A percentile compares a stretch with the other conserved stretches of the same genome.
phyloP scores from a whole-genome alignment of 495 filamentous ascomycete species.

The Aspergillus carlsbadensis region DNA sequence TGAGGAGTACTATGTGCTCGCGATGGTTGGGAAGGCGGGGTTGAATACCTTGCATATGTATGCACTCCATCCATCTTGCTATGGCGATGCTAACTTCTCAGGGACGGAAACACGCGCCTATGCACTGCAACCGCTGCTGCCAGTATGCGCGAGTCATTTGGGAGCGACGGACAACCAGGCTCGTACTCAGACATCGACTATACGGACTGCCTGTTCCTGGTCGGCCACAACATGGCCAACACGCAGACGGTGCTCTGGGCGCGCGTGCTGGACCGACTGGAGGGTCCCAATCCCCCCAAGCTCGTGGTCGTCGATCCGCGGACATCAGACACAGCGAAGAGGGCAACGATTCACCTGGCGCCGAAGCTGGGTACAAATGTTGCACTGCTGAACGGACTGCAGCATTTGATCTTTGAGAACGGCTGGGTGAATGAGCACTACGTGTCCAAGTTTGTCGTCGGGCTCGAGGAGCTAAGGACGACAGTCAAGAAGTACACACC shows the following conservation, averaged over 20 bases:
- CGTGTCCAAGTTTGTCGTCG: not conserved
- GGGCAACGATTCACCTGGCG: slow-evolving; percentile 1
- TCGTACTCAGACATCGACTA: slow-evolving; percentile 9
- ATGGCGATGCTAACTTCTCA: not conserved
- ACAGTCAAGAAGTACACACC: slow-evolving; percentile 2
- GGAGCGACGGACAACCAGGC: slow-evolving; percentile 5
- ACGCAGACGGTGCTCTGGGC: slow-evolving; percentile 12
- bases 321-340: slow-evolving; percentile 2
- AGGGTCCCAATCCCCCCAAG: slow-evolving; percentile 1
- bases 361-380: slow-evolving; percentile 2
- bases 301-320: slow-evolving; percentile 7
- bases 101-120: slow-evolving; percentile 8
- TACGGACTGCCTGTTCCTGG: slow-evolving; percentile 8
- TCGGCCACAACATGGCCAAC: slow-evolving; percentile 7
- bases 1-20: slow-evolving; percentile 10
- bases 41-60: slow-evolving; percentile 10
- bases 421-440: slow-evolving; percentile 2
- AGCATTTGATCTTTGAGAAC: slow-evolving; percentile 4
- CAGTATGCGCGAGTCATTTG: slow-evolving; percentile 7
- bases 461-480: not conserved
- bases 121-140: slow-evolving; percentile 8
- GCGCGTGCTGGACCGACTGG: not conserved
- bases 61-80: not conserved
- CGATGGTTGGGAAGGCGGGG: slow-evolving; percentile 9
- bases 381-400: slow-evolving; percentile 4